Evolutionary conservation across 306 rosid genomes (phyloP), one percentile per base, ranked within the genome.

Genomic region (Lotus japonicus): DNA sequence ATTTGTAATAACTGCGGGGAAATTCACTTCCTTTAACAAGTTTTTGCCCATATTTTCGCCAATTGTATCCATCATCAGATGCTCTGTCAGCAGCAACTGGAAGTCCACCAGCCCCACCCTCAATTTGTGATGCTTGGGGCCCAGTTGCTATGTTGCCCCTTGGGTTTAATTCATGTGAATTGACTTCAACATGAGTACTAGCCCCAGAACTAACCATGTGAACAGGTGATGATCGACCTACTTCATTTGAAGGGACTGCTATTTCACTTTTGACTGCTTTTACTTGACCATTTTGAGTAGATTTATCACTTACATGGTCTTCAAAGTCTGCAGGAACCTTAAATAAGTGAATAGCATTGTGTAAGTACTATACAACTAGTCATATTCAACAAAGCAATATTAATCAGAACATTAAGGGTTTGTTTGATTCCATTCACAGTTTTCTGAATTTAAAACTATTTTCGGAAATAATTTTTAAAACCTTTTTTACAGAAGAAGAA

Each of bases 31-130:
- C 99, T 80, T 90, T 94, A 72, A 94, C 99, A 61, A 82, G 97
- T 64, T 94, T 94, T 76, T 94, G 99, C 68, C 99, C 99, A 80
- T 94, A 94, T 74, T 94, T 94, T 59, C 99, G 77, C 99, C 99
- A 94, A 68, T 94, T 94, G 78, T 94, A 94, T 66, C 99, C 99
- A 78, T 90, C 99, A 70, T 90, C 96, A 58, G 97, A 90, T 54
- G 78, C 64, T 73, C 82, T 83, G 14, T 88, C 95, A 9, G 81
- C 68, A 38, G 84, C 68, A 55, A 81, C 82, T 19, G 89, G 74
- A 78, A 78, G 70, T 59, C 88, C 95, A 74, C 70, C 77, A 45
- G 84, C 89, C 79, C 79, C 88, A 51, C 70, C 70, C 66, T 86
- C 98, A 64, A 59, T 57, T 65, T 86, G 90, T 66, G 86, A 79